A percentile compares a stretch with the other conserved stretches of the same genome.
phyloP scores from a whole-genome alignment of 2,329 filamentous ascomycete genomes.

The Calycina herbarum region DNA sequence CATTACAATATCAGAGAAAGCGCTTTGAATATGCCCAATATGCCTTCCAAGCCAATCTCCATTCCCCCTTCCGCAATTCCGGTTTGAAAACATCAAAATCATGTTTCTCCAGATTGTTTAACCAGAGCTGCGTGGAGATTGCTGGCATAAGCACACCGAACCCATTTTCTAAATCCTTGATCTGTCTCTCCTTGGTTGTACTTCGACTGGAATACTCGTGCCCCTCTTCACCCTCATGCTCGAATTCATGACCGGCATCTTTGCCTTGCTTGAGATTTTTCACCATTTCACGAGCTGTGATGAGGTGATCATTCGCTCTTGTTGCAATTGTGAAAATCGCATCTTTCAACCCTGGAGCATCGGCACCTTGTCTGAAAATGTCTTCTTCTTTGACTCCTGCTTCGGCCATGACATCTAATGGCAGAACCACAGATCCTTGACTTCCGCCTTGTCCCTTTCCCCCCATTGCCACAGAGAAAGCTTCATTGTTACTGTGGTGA shows the following conservation, averaged over 20 bases:
- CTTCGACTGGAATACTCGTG: constrained; percentile 48
- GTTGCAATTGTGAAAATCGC: constrained; percentile 92
- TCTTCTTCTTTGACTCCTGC: constrained; percentile 82
- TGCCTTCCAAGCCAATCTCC: constrained; percentile 81
- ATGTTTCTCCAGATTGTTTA: constrained; percentile 72
- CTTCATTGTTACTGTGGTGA: constrained; percentile 53
- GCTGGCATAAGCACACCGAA: constrained; percentile 83
- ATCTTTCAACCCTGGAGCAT: constrained; percentile 80
- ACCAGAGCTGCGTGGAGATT: constrained; percentile 74
- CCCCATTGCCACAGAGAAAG: constrained; percentile 41
- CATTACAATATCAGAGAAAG: constrained; percentile 43
- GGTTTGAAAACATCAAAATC: constrained; percentile 82
- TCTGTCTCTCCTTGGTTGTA: constrained; percentile 40
- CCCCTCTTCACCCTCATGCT: constrained; percentile 78
- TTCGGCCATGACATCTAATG: constrained; percentile 86
- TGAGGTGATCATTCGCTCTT: constrained; percentile 90
- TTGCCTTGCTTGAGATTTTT: constrained; percentile 73
- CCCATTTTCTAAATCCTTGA: constrained; percentile 59
- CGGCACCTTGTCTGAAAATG: constrained; percentile 75
- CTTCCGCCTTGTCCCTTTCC: constrained; percentile 40
- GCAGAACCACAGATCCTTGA: constrained; percentile 73
- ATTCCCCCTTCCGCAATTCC: constrained; percentile 64
- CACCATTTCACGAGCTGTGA: constrained; percentile 90
- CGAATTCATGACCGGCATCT: constrained; percentile 81
- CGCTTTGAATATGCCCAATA: constrained; percentile 60